Evolutionary conservation across 192 early-diverging fungal species (phyloP), one percentile per base, ranked within the genome.

Genomic region (Tieghemiomyces parasiticus): DNA sequence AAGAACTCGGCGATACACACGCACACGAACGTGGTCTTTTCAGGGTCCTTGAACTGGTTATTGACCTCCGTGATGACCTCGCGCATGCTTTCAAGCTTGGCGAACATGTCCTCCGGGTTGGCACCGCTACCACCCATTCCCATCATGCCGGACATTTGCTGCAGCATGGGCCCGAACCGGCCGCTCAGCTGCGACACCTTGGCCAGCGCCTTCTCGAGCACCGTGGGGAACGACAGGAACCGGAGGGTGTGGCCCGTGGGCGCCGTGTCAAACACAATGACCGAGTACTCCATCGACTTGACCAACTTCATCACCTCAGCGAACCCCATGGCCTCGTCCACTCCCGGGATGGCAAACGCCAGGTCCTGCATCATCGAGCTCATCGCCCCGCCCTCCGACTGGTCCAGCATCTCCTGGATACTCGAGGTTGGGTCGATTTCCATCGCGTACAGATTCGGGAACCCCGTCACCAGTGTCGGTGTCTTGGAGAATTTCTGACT

Each of bases 241-340:
- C 96, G 91, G 58, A 99, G 86, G 13, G 96, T 99, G 63, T 99
- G 96, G 22, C 96, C 96, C 4, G 96, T 99, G 6, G 96, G 96
- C 4, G 96, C 96, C 26, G 96, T 99, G 75, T 99, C 96, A 76
- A 99, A 99, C 49, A 99, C 93, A 58, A 99, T 92, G 34, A 88
- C 85, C 59, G 87, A 89, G 75, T 99, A 99, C 60, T 97, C 91
- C 93, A 99, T 98, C 58, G 90, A 90, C 74, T 99, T 94, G 44
- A 97, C 96, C 61, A 97, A 84, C 84, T 99, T 99, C 96, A 99
- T 99, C 19, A 99, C 96, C 67, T 99, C 96, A n/a, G 94, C 94
- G 76, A 99, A 99, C 46, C 92, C 91, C 94, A 99, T 99, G 25
- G 96, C 96, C 73, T 99, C 96, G 71, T 99, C 96, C 16, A 99